Evolutionary conservation across 805 yeast genomes (phyloP), one percentile per base, ranked within the genome.

Genomic region (Zygosaccharomyces gambellarensis): DNA sequence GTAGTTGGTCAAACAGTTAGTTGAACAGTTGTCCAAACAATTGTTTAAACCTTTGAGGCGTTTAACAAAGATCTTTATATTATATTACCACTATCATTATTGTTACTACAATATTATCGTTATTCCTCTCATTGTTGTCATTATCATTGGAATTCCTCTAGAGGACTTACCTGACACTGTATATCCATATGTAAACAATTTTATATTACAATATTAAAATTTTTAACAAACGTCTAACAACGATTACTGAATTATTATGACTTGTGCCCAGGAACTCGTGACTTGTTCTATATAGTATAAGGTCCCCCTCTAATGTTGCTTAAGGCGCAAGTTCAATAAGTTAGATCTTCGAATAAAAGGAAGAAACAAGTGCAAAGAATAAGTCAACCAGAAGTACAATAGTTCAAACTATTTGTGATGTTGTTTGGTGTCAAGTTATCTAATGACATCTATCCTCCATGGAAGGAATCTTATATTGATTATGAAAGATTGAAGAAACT

Each of bases 361-460:
- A 29, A 29, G 3, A 29, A 29, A 8, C 12, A 17, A 17, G 7
- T 31, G 4, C 5, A 7, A 21, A 11, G 4, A 17, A 29, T 29
- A 30, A 25, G 17, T 17, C 7, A 6, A 29, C 10, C 19, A 12
- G 23, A 11, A n/a, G 38, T 19, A 10, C 6, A 22, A 25, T 25
- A 8, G 3, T 25, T 8, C 6, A 28, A 36, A 27, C n/a, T 87
- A 85, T 22, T 46, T 58, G 36, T 23, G 51, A 90, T 94, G 98
- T 71, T 92, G 47, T 92, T 92, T 63, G 95, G 95, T 46, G 87
- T 80, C 45, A 88, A 87, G 63, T 75, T 92, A 48, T 83, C 84
- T 47, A 82, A 80, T 56, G 97, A 90, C 65, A 80, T 81, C 31
- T 89, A 86, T 69, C 81, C 82, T 41, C 96, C 97, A 1, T 92